phyloP scores from a whole-genome alignment of 495 filamentous ascomycete species.

The Bacidia rubella region DNA sequence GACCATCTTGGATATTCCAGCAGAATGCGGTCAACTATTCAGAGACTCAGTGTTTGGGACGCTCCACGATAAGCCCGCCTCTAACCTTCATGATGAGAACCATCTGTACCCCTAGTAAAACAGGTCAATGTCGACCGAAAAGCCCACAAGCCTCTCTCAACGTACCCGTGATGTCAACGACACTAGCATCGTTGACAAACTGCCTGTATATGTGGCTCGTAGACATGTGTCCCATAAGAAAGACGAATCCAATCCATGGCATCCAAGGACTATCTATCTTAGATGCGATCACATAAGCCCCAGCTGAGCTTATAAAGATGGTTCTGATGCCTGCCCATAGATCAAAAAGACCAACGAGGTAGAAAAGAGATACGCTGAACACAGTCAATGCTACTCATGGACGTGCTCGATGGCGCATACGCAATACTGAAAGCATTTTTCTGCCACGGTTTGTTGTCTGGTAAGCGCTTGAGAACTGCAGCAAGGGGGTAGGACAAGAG shows the following conservation, averaged over 20 bases:
- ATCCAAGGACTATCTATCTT: slow-evolving; percentile 86
- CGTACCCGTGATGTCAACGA: slow-evolving; percentile 71
- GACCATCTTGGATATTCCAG: slow-evolving; percentile 93
- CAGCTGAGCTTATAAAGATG: slow-evolving; percentile 61
- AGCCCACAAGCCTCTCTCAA: neutral
- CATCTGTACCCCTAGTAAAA: slow-evolving; percentile 61
- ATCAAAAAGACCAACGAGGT: slow-evolving; percentile 87
- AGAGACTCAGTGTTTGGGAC: neutral
- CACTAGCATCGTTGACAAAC: slow-evolving; percentile 44
- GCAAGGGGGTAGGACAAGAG: slow-evolving; percentile 88
- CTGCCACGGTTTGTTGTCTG: slow-evolving; percentile 66
- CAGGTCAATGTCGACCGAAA: neutral
- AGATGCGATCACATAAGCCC: slow-evolving; percentile 69
- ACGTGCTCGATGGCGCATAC: slow-evolving; percentile 28
- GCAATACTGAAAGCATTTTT: slow-evolving; percentile 84
- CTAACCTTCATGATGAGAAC: slow-evolving; percentile 83
- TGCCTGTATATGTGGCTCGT: slow-evolving; percentile 77
- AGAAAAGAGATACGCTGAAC: slow-evolving; percentile 62
- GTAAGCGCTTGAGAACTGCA: slow-evolving; percentile 77
- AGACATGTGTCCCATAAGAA: slow-evolving; percentile 92
- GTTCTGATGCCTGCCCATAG: slow-evolving; percentile 80
- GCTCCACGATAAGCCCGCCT: neutral
- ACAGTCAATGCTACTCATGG: neutral
- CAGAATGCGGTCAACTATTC: slow-evolving; percentile 74
- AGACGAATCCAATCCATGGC: slow-evolving; percentile 95